Percentiles rank a stretch among this genome's conserved stretches.
Conservation (phyloP, 768 basidiomycete species). For the Leccinum variicolor region DNA sequence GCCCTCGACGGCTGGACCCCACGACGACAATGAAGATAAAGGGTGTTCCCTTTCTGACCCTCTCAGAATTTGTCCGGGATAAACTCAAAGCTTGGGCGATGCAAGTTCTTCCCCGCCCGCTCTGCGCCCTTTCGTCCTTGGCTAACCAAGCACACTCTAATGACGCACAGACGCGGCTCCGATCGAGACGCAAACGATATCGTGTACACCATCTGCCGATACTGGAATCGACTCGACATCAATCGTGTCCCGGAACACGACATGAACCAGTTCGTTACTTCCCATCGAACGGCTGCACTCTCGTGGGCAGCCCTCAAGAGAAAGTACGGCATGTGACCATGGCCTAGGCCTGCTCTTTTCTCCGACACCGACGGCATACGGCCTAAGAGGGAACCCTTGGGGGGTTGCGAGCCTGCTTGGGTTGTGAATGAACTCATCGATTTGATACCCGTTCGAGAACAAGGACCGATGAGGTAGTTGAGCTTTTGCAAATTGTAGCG, state of each 20-base stretch:
- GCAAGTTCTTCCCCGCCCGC: slow-evolving; percentile 39
- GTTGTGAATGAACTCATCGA: slow-evolving; percentile 18
- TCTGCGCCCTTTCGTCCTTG: slow-evolving; percentile 6
- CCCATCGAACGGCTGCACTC: slow-evolving; percentile 56
- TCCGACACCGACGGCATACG: slow-evolving; percentile 1
- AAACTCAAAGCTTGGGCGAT: slow-evolving; percentile 83
- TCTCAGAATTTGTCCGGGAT: slow-evolving; percentile 82
- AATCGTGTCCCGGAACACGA: slow-evolving; percentile 85
- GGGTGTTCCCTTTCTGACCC: slow-evolving; percentile 75
- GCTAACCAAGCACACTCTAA: slow-evolving; percentile 8
- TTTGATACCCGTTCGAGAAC: slow-evolving; percentile 21
- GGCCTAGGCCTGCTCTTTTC: background rate
- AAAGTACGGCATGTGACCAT: slow-evolving; percentile 60
- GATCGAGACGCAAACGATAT: slow-evolving; percentile 81
- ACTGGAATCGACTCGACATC: slow-evolving; percentile 81
- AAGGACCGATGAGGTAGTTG: slow-evolving; percentile 16
- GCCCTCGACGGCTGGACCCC: slow-evolving; percentile 69
- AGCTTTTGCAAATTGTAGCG: slow-evolving; percentile 16
- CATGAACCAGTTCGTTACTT: slow-evolving; percentile 72
- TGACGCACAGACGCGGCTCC: slow-evolving; percentile 51
- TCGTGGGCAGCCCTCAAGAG: slow-evolving; percentile 74
- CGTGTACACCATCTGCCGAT: slow-evolving; percentile 61
- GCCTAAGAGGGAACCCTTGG: background rate
- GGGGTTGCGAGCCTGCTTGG: background rate
- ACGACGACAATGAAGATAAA: slow-evolving; percentile 66